Evolutionary conservation across 345 rosid genomes (phyloP), one percentile per base, ranked within the genome.

Genomic region (Erysimum cheiranthoides): DNA sequence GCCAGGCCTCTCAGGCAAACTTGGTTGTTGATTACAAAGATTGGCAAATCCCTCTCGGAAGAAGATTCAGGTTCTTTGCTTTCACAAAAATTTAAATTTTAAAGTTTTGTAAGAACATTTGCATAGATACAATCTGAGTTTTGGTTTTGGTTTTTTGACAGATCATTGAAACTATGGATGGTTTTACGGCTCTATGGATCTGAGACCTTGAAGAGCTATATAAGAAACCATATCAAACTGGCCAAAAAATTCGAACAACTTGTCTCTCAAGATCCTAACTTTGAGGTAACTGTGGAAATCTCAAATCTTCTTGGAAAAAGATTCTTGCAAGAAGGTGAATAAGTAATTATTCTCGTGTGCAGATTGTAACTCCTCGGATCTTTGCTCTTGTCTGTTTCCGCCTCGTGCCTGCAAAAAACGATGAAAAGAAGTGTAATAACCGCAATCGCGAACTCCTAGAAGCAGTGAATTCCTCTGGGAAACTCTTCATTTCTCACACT

Each of bases 31-130:
- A 93, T 72, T 93, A 91, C 84, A 93, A 91, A 84, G 98, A 93
- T 70, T 91, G 94, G 97, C 97, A 93, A 79, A 84, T 93, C 82
- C 96, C 98, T 80, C 98, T 93, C 43, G 97, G 97, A 34, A 90
- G 97, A 47, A 86, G 98, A 38, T 93, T 93, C 79, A 90, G 98
- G 98, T 93, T 66, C 16, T 78, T 65, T 49, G 45, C 38, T 71
- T 56, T 64, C 1, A 1, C 31, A 35, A 14, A 31, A 60, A 50
- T 59, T 3, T 5, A 5, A n/a, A 11, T 14, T 10, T 10, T 6
- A 0, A 68, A 31, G 31, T 76, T 52, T 32, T 3, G 4, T 4
- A 18, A 35, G 46, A 58, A 8, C 42, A 59, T 35, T 3, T 57
- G n/a, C 36, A 36, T 21, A 39, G 0, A 47, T 9, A 46, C 62